A percentile compares a stretch with the other conserved stretches of the same genome.
These are phyloP conservation scores for Parachlorella kessleri DNA, from an alignment of 139 green algal species.

Conservation along the genomic window DNA sequence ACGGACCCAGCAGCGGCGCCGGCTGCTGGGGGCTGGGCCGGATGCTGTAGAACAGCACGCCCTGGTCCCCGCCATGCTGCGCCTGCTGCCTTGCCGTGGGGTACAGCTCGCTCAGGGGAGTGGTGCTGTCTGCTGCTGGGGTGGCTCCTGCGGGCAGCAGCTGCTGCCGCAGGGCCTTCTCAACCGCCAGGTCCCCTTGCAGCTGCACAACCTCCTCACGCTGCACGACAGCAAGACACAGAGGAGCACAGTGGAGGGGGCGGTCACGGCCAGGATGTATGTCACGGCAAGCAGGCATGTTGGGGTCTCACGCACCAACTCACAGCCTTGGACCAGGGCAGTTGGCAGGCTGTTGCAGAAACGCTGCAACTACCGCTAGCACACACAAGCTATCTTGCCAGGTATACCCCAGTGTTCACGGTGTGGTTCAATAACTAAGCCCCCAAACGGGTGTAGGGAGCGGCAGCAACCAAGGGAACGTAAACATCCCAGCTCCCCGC, in stretches of 20 bases:
- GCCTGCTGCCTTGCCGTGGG: too few species aligned
- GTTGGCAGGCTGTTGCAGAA: too few species aligned
- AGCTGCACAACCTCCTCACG: neutral
- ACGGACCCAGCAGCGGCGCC: constrained; percentile 26
- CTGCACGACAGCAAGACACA: neutral
- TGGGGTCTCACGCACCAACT: too few species aligned
- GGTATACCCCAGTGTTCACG: too few species aligned
- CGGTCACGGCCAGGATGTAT: neutral
- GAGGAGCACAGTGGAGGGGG: neutral
- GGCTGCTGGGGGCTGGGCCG: constrained; percentile 13
- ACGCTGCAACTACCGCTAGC: too few species aligned
- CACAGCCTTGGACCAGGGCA: too few species aligned
- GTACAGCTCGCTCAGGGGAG: neutral
- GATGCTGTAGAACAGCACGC: constrained; percentile 49
- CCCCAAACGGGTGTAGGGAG: too few species aligned
- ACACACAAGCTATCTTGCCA: too few species aligned
- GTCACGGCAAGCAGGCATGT: neutral
- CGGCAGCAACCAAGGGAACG: too few species aligned
- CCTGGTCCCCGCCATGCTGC: neutral
- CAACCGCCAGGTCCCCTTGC: neutral
- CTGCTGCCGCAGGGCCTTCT: neutral
- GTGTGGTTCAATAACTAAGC: too few species aligned
- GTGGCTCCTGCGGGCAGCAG: neutral
- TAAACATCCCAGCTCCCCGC: too few species aligned
- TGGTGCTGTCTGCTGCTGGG: neutral